Conservation (phyloP, 2,329 filamentous ascomycete genomes). For the Beauveria sp. region DNA sequence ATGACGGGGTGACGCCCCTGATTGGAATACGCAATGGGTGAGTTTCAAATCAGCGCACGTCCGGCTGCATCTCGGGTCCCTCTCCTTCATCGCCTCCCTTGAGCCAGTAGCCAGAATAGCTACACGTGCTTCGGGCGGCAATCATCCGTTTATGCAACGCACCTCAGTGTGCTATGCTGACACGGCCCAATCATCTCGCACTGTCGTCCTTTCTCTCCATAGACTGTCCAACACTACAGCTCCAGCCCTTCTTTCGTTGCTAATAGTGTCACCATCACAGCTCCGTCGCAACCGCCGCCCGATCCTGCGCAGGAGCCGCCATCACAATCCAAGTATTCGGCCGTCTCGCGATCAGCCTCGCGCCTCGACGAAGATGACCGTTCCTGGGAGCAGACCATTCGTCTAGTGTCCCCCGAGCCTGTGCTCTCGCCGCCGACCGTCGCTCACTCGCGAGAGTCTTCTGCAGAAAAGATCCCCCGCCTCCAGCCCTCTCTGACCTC, state of each 20-base stretch:
- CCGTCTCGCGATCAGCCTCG: conserved; percentile 7
- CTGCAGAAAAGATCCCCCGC: conserved; percentile 8
- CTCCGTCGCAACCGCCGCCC: conserved; percentile 9
- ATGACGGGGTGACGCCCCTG: conserved; percentile 10
- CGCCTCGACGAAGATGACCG: conserved; percentile 10
- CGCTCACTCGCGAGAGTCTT: conserved; percentile 11
- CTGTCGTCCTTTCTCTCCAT: not conserved
- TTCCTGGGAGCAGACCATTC: conserved; percentile 10
- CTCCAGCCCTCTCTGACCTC: conserved; percentile 4
- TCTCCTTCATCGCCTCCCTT: not conserved
- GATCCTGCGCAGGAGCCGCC: conserved; percentile 5
- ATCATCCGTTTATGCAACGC: conserved; percentile 1
- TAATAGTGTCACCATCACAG: not conserved
- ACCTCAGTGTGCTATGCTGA: not conserved
- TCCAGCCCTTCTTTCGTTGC: not conserved
- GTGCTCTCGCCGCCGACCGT: not conserved
- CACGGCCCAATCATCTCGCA: not conserved
- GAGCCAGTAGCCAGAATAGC: not conserved
- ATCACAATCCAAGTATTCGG: not conserved
- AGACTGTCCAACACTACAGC: not conserved
- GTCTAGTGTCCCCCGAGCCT: conserved; percentile 9
- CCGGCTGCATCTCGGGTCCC: not conserved
- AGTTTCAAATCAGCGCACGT: not conserved
- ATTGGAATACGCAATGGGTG: conserved; percentile 9
- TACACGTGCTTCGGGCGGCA: not conserved